Evolutionary conservation across 345 rosid genomes (phyloP).

Genomic region (Syzygium aromaticum): DNA sequence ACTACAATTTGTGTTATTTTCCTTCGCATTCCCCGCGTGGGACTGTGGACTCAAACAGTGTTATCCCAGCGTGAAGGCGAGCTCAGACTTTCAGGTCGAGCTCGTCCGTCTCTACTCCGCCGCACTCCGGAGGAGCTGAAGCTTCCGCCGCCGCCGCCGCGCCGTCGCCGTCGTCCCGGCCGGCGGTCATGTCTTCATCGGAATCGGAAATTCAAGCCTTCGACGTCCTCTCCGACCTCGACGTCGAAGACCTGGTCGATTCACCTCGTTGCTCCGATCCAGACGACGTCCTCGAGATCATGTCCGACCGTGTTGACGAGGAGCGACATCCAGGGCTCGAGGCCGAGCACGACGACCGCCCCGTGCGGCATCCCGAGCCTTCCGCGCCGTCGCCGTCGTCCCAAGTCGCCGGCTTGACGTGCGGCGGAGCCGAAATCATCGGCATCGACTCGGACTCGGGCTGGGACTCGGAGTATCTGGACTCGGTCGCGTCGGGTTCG

Average conservation of each 20-base stretch:
- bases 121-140: too few species aligned
- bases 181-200: background rate
- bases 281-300: background rate
- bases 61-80: background rate
- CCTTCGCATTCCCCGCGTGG: background rate
- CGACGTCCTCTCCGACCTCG: background rate
- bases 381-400: background rate
- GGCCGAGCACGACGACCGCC: background rate
- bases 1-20: background rate
- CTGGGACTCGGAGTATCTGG: background rate
- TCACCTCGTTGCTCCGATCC: background rate
- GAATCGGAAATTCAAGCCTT: background rate
- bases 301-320: background rate
- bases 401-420: background rate
- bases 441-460: background rate
- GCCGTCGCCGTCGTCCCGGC: background rate
- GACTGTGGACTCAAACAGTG: background rate
- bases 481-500: conserved; percentile 9
- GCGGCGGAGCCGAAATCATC: conserved; percentile 5
- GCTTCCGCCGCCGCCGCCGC: background rate
- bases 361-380: background rate
- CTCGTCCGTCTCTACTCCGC: background rate
- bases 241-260: background rate
- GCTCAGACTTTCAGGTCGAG: background rate
- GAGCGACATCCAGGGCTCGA: background rate